Percentiles rank a stretch among this genome's conserved stretches.
These are phyloP conservation scores for Poronia punctata DNA, from an alignment of 495 filamentous ascomycete species.

Conservation along the genomic window DNA sequence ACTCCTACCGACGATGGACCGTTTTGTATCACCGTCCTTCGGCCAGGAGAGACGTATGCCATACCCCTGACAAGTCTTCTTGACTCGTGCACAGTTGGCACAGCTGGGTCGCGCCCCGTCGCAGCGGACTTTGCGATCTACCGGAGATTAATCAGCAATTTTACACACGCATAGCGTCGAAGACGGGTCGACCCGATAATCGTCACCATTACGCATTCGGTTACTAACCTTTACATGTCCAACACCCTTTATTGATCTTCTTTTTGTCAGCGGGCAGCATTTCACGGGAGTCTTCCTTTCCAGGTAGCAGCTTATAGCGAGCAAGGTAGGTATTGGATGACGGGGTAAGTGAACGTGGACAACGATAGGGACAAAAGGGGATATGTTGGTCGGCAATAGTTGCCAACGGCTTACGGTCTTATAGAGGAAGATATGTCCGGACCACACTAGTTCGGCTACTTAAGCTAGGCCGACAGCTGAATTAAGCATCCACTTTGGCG, in stretches of 20 bases:
- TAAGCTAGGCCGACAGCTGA: too few species aligned
- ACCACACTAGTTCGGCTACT: too few species aligned
- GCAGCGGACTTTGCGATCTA: slow-evolving; percentile 20
- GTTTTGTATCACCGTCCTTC: slow-evolving; percentile 18
- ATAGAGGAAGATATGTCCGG: neutral
- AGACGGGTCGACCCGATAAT: too few species aligned
- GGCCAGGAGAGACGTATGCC: slow-evolving; percentile 29
- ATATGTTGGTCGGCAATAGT: neutral
- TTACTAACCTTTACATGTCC: slow-evolving; percentile 23
- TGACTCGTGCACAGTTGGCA: slow-evolving; percentile 15
- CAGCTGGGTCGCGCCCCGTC: slow-evolving; percentile 17
- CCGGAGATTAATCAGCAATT: neutral
- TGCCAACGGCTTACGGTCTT: neutral
- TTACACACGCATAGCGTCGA: neutral
- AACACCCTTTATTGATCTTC: slow-evolving; percentile 10
- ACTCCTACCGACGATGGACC: slow-evolving; percentile 15
- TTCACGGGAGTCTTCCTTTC: neutral
- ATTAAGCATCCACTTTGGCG: too few species aligned
- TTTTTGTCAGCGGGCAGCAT: slow-evolving; percentile 3
- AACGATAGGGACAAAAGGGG: too few species aligned
- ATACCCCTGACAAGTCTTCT: slow-evolving; percentile 20
- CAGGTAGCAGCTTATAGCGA: neutral
- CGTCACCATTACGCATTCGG: too few species aligned
- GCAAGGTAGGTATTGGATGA: too few species aligned
- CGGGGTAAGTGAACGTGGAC: too few species aligned